Evolutionary conservation across 768 basidiomycete species (phyloP).

Genomic region (Boletus reticulatus): DNA sequence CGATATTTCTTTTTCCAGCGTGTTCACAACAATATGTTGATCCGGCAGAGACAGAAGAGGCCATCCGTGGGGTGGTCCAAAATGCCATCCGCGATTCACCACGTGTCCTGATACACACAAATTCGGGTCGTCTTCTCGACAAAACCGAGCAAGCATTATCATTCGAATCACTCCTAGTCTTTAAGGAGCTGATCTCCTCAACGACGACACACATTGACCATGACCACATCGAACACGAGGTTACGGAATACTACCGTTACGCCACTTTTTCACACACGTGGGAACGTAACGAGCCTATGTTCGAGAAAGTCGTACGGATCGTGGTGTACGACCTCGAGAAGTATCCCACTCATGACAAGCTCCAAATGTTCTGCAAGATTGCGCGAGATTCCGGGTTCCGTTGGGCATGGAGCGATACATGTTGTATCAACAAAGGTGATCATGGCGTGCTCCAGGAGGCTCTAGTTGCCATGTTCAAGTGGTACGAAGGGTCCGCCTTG

Average conservation of each 20-base stretch:
- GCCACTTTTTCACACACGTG: neutral
- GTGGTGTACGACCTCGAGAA: neutral
- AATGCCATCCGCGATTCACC: neutral
- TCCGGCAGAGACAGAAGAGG: neutral
- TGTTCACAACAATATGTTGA: neutral
- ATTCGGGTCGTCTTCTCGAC: neutral
- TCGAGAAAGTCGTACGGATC: neutral
- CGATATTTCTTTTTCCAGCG: neutral
- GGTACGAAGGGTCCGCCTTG: slow-evolving; percentile 7
- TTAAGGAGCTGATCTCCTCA: neutral
- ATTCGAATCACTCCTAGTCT: neutral
- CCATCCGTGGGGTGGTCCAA: neutral
- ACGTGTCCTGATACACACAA: neutral
- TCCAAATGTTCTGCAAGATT: slow-evolving; percentile 6
- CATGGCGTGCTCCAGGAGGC: neutral
- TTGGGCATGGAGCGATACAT: slow-evolving; percentile 10
- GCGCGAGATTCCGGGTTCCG: neutral
- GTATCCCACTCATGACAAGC: neutral
- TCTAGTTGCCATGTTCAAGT: slow-evolving; percentile 6
- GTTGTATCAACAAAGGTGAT: slow-evolving; percentile 3
- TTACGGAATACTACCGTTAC: neutral
- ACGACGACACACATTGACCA: neutral
- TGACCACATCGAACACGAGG: neutral
- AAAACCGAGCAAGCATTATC: neutral
- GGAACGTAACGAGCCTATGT: neutral